Evolutionary conservation across 257 asterid species (phyloP).

Genomic region (Fraxinus quadrangulata): DNA sequence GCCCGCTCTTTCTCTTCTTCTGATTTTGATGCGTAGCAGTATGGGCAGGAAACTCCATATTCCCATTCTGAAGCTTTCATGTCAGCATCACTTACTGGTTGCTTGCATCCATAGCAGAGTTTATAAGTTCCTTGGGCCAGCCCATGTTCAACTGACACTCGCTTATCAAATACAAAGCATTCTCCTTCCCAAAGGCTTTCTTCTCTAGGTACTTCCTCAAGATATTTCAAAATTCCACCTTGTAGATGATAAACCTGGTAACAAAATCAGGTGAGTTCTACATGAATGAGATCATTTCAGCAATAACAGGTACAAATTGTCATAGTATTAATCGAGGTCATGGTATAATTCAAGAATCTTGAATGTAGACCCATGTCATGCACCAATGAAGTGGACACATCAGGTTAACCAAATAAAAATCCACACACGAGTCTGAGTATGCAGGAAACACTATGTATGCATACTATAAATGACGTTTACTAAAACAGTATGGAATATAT

Average conservation of each 20-base stretch:
- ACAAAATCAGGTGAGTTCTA: constrained; percentile 16
- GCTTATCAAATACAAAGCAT: constrained; percentile 92
- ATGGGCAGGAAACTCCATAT: constrained; percentile 80
- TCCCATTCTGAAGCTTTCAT: constrained; percentile 94
- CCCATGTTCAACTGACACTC: constrained; percentile 96
- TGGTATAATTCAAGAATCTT: not conserved
- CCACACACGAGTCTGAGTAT: not conserved
- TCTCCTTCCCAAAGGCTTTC: constrained; percentile 96
- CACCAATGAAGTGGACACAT: not conserved
- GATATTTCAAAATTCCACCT: constrained; percentile 95
- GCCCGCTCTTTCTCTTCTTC: constrained; percentile 97
- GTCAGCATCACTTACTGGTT: constrained; percentile 86
- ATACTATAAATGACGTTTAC: not conserved
- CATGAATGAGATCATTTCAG: not conserved
- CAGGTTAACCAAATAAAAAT: not conserved
- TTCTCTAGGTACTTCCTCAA: constrained; percentile 80
- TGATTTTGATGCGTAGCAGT: constrained; percentile 78
- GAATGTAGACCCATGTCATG: not conserved
- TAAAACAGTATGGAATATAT: not conserved
- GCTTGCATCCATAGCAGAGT: constrained; percentile 93
- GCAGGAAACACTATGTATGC: not conserved
- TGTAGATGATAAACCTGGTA: constrained; percentile 86
- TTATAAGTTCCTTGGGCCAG: constrained; percentile 78
- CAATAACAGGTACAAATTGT: not conserved
- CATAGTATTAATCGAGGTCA: not conserved